Conservation (phyloP, 495 filamentous ascomycete species). For the Neurospora africana region DNA sequence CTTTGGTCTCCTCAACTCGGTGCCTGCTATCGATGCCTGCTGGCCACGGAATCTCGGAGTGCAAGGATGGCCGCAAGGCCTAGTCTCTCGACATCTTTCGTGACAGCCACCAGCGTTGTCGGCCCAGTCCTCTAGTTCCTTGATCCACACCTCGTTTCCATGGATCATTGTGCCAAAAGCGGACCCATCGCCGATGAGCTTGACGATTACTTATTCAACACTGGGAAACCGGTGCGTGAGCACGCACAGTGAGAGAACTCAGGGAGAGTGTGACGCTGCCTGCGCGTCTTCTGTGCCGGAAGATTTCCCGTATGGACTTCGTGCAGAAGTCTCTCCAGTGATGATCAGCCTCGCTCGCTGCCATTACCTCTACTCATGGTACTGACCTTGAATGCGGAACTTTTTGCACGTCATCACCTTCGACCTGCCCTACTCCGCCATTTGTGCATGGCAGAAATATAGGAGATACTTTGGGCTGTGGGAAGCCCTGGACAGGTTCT, state of each 20-base stretch:
- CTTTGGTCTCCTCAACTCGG: constrained; percentile 57
- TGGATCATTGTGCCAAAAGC: constrained; percentile 72
- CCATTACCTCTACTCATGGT: constrained; percentile 76
- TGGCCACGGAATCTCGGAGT: constrained; percentile 40
- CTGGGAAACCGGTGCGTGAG: constrained; percentile 65
- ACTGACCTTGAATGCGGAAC: constrained; percentile 63
- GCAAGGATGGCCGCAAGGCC: constrained; percentile 34
- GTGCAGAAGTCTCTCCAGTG: constrained; percentile 27
- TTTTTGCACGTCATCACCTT: constrained; percentile 90
- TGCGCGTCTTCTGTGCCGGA: constrained; percentile 73
- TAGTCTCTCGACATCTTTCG: constrained; percentile 32
- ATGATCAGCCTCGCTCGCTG: constrained; percentile 62
- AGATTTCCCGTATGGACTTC: constrained; percentile 36
- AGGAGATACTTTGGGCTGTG: background rate
- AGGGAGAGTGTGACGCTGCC: constrained; percentile 87
- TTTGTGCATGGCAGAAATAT: background rate
- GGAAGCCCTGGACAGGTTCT: background rate
- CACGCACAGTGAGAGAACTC: constrained; percentile 77
- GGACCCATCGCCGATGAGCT: constrained; percentile 63
- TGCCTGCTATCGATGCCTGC: constrained; percentile 55
- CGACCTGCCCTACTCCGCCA: constrained; percentile 51
- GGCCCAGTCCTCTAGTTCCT: constrained; percentile 39
- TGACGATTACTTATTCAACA: constrained; percentile 77
- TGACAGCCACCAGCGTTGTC: constrained; percentile 49
- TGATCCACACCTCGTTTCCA: constrained; percentile 21